Evolutionary conservation across 2,329 filamentous ascomycete genomes (phyloP), one percentile per base, ranked within the genome.

Genomic region (Cercospora janseana): DNA sequence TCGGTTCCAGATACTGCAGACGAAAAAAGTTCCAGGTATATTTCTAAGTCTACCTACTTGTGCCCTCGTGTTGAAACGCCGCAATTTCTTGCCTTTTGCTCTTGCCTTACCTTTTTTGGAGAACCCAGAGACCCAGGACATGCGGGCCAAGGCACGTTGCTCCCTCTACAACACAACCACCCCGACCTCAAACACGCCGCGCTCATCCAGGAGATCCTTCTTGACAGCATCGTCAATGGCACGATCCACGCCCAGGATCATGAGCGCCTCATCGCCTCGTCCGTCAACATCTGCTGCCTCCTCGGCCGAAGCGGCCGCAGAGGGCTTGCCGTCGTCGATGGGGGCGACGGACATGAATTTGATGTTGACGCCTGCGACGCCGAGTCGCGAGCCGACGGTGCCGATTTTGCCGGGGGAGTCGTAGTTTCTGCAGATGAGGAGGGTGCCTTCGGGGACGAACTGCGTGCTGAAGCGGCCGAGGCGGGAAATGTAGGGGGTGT

Each of bases 341-440:
- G 78, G 77, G 40, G 79, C 78, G 1, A 91, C 87, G 63, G 81
- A 83, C 88, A 92, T 93, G 65, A 85, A 90, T 37, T 79, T 79
- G 66, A 92, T 88, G 63, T 93, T 93, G 45, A 93, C 82, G 0
- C 81, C 82, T 28, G 85, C 79, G 28, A 76, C 76, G 0, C 87
- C 88, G 20, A 92, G 71, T 44, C 83, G 76, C 51, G 77, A 83
- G 1, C 88, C 88, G 2, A 93, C 87, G 28, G 82, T 81, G 2
- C 88, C 88, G 65, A 93, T 92, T 74, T 90, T 91, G 8, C 88
- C 88, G 0, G 86, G 86, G 56, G 83, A 79, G 63, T 93, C 87
- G 62, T 87, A 90, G 70, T 92, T 92, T 63, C 88, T 80, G 61
- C 88, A 79, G 52, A 92, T 85, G n/a, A 91, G 74, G 51, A 92